These are phyloP conservation scores for Pythium grandisporangium DNA, from an alignment of 352 stramenopile genomes.

Conservation along the genomic window DNA sequence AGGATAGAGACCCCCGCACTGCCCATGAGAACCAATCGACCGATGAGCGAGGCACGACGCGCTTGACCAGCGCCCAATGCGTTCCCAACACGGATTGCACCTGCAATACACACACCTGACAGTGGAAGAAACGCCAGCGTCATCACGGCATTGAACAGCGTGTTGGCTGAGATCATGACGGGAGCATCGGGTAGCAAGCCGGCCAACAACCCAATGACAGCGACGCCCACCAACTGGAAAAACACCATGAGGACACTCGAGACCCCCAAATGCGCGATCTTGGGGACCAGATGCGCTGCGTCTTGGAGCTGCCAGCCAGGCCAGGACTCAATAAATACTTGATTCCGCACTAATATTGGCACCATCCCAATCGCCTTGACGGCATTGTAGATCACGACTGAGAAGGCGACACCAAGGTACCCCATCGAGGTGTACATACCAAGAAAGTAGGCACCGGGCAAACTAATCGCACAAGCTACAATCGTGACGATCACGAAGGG, in stretches of 20 bases:
- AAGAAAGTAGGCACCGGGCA: conserved; percentile 22
- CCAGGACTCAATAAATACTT: conserved; percentile 31
- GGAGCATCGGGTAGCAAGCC: conserved; percentile 16
- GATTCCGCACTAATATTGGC: conserved; percentile 24
- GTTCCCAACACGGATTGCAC: conserved; percentile 26
- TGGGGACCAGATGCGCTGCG: conserved; percentile 17
- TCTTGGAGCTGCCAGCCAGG: conserved; percentile 22
- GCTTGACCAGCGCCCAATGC: conserved; percentile 17
- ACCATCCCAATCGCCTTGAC: conserved; percentile 24
- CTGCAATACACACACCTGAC: conserved; percentile 14
- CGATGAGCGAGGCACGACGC: conserved; percentile 10
- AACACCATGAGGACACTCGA: conserved; percentile 33
- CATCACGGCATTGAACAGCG: conserved; percentile 20
- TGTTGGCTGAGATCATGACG: conserved; percentile 21
- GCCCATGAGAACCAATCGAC: conserved; percentile 10
- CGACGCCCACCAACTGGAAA: conserved; percentile 31
- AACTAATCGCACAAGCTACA: conserved; percentile 21
- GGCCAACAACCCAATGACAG: conserved; percentile 8
- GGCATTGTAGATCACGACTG: conserved; percentile 20
- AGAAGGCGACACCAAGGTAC: conserved; percentile 29
- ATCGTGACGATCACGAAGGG: conserved; percentile 26
- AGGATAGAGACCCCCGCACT: conserved; percentile 4
- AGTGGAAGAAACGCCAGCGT: conserved; percentile 20
- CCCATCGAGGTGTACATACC: conserved; percentile 33
- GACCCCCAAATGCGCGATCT: conserved; percentile 16